A percentile compares a stretch with the other conserved stretches of the same genome.
Conservation (phyloP, 1,284 basidiomycete genomes). For the Malassezia obtusa region DNA sequence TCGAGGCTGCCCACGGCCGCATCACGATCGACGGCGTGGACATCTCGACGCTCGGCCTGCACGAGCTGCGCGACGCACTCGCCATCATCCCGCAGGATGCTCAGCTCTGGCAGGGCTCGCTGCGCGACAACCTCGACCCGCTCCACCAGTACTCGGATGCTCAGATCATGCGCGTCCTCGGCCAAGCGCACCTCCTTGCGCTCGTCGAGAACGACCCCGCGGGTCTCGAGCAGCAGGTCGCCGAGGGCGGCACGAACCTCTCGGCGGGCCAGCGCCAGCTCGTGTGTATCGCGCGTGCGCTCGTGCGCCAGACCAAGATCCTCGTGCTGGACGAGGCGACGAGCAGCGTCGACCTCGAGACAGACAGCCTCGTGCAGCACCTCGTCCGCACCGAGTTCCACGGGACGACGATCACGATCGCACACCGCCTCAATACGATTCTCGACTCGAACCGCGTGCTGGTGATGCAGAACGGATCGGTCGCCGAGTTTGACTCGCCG, state of each 20-base stretch:
- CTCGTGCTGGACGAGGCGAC: slow-evolving; percentile 79
- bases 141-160: slow-evolving; percentile 59
- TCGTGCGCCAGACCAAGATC: slow-evolving; percentile 58
- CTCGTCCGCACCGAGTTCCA: slow-evolving; percentile 58
- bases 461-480: slow-evolving; percentile 68
- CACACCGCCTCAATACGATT: slow-evolving; percentile 79
- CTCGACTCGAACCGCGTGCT: slow-evolving; percentile 73
- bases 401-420: slow-evolving; percentile 50
- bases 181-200: slow-evolving; percentile 61
- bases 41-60: slow-evolving; percentile 69
- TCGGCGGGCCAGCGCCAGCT: slow-evolving; percentile 65
- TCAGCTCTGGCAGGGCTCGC: slow-evolving; percentile 72
- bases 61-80: slow-evolving; percentile 57
- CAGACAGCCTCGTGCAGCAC: slow-evolving; percentile 71
- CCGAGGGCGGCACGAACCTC: slow-evolving; percentile 69
- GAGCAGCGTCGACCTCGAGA: slow-evolving; percentile 65
- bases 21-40: slow-evolving; percentile 77
- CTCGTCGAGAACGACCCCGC: slow-evolving; percentile 65
- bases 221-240: slow-evolving; percentile 64
- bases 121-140: slow-evolving; percentile 76
- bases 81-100: slow-evolving; percentile 73
- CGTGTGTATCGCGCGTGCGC: slow-evolving; percentile 48
- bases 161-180: slow-evolving; percentile 72
- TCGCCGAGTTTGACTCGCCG: slow-evolving; percentile 67
- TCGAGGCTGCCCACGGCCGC: slow-evolving; percentile 64